Percentiles rank a stretch among this genome's conserved stretches.
Conservation (phyloP, 495 filamentous ascomycete genomes). For the Neurospora tetraspora region DNA sequence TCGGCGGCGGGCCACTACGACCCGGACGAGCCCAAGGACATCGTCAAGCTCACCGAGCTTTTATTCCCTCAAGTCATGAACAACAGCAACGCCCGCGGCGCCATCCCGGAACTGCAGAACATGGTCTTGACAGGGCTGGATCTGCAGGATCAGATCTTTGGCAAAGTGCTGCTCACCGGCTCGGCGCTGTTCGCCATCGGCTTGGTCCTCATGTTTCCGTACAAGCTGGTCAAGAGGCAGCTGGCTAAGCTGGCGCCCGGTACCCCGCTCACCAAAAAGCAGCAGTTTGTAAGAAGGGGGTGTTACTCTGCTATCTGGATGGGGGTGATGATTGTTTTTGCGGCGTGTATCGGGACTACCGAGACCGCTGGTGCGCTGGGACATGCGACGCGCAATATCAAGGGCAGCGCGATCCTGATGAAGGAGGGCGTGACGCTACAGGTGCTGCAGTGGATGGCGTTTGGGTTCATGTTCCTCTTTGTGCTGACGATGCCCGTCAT, state of each 20-base stretch:
- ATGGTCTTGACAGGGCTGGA: conserved; percentile 16
- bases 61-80: background rate
- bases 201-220: conserved; percentile 9
- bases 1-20: conserved; percentile 7
- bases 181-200: conserved; percentile 25
- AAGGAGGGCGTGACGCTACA: conserved; percentile 17
- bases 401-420: conserved; percentile 10
- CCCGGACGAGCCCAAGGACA: conserved; percentile 4
- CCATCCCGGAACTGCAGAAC: conserved; percentile 5
- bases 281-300: background rate
- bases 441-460: conserved; percentile 26
- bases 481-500: conserved; percentile 13
- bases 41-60: background rate
- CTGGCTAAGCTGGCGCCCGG: conserved; percentile 3
- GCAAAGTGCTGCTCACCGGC: conserved; percentile 13
- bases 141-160: conserved; percentile 16
- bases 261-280: background rate
- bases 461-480: conserved; percentile 21
- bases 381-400: conserved; percentile 5
- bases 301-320: background rate
- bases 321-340: conserved; percentile 6
- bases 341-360: conserved; percentile 16
- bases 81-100: background rate
- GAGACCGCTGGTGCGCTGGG: conserved; percentile 15
- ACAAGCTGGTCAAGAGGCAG: conserved; percentile 5